Evolutionary conservation across 768 basidiomycete genomes (phyloP).

Genomic region (Bullera alba): DNA sequence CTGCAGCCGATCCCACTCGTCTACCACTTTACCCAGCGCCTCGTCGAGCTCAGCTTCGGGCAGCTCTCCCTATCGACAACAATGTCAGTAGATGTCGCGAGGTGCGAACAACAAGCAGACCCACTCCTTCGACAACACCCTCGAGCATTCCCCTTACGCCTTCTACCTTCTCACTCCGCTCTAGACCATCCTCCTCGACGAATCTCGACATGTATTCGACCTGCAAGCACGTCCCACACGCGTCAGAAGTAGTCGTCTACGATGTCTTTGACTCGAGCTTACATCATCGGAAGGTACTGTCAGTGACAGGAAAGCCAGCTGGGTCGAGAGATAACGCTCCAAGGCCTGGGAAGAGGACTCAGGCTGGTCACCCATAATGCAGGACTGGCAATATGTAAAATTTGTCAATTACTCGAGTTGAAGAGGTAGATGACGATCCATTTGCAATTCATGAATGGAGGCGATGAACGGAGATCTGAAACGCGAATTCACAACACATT

Average conservation of each 20-base stretch:
- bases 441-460: not conserved
- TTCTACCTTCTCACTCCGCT: constrained; percentile 41
- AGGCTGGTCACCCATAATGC: constrained; percentile 1
- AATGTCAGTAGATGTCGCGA: not conserved
- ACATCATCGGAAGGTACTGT: constrained; percentile 37
- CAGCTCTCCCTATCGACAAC: constrained; percentile 17
- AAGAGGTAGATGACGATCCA: not conserved
- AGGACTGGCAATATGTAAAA: not conserved
- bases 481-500: too few relatives aligned
- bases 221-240: constrained; percentile 7
- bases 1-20: constrained; percentile 22
- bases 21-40: constrained; percentile 15
- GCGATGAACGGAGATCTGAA: not conserved
- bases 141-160: constrained; percentile 44
- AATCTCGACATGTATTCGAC: constrained; percentile 44
- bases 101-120: not conserved
- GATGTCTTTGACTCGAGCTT: constrained; percentile 10
- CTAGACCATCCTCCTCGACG: constrained; percentile 44
- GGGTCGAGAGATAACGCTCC: constrained; percentile 28
- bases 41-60: constrained; percentile 25
- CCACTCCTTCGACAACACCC: constrained; percentile 29
- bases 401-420: not conserved
- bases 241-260: not conserved
- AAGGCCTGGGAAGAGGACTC: constrained; percentile 34
- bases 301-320: constrained; percentile 22